Percentiles rank a stretch among this genome's conserved stretches.
These are phyloP conservation scores for Acrasis kona DNA, from an alignment of 78 protist genomes.

Conservation along the genomic window DNA sequence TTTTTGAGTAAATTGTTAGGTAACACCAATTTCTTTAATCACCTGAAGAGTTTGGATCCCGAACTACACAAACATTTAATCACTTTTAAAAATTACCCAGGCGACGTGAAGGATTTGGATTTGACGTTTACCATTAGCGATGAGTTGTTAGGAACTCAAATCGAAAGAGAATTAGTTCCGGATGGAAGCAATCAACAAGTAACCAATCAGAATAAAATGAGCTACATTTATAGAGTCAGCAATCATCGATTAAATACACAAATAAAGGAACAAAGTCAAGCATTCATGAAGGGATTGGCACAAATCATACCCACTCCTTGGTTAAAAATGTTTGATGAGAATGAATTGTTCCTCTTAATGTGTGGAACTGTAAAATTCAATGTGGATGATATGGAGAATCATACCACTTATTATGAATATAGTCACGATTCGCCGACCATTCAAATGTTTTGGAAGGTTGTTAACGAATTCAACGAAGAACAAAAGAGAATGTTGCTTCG, in stretches of 20 bases:
- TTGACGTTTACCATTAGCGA: slow-evolving; percentile 41
- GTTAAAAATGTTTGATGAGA: slow-evolving; percentile 20
- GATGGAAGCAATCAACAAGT: slow-evolving; percentile 25
- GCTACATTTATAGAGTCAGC: slow-evolving; percentile 37
- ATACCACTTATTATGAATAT: slow-evolving; percentile 8
- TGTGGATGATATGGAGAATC: slow-evolving; percentile 4
- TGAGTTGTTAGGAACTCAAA: slow-evolving; percentile 16
- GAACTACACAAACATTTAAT: slow-evolving; percentile 17
- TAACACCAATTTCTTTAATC: slow-evolving; percentile 1
- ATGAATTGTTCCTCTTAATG: slow-evolving; percentile 39
- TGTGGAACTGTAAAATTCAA: slow-evolving; percentile 10
- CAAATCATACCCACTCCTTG: slow-evolving; percentile 12
- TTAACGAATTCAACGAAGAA: slow-evolving; percentile 1
- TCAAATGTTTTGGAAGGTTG: slow-evolving; percentile 1
- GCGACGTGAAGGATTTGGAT: slow-evolving; percentile 21
- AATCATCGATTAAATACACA: slow-evolving; percentile 42
- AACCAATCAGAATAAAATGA: slow-evolving; percentile 12
- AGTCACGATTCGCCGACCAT: not conserved
- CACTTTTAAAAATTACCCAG: not conserved
- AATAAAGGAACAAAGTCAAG: slow-evolving; percentile 1
- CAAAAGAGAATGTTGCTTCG: slow-evolving; percentile 5
- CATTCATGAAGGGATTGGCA: slow-evolving; percentile 35
- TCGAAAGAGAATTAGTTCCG: not conserved
- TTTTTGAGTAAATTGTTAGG: slow-evolving; percentile 29
- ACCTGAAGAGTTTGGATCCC: slow-evolving; percentile 31